Percentiles rank a stretch among this genome's conserved stretches.
These are phyloP conservation scores for Pestalotiopsis sp. DNA, from an alignment of 2,329 filamentous ascomycete genomes.

Conservation along the genomic window DNA sequence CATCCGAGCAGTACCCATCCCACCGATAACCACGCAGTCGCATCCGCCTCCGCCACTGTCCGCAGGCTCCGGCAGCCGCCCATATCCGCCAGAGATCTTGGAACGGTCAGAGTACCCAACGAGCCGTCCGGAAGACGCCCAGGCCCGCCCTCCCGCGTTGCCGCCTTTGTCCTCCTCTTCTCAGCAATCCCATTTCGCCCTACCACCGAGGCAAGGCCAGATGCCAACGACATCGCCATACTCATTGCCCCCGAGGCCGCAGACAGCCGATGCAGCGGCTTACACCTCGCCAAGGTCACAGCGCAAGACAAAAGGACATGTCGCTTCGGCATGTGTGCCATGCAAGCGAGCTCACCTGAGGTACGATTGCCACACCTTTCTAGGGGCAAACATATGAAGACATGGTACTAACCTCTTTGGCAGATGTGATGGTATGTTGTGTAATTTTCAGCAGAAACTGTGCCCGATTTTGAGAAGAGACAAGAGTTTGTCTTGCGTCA, in stretches of 20 bases:
- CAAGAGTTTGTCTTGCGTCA: slow-evolving; percentile 14
- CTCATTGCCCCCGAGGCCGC: slow-evolving; percentile 34
- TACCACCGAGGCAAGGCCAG: slow-evolving; percentile 36
- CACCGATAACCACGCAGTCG: slow-evolving; percentile 25
- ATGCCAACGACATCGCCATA: slow-evolving; percentile 30
- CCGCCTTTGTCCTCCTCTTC: slow-evolving; percentile 33
- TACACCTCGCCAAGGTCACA: slow-evolving; percentile 63
- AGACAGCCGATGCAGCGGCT: slow-evolving; percentile 46
- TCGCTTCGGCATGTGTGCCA: slow-evolving; percentile 82
- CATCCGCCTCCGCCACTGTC: slow-evolving; percentile 23
- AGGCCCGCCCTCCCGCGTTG: slow-evolving; percentile 36
- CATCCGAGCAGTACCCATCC: slow-evolving; percentile 35
- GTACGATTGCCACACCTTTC: slow-evolving; percentile 41
- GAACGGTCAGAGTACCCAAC: slow-evolving; percentile 45
- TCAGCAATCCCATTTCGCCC: slow-evolving; percentile 39
- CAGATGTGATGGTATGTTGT: slow-evolving; percentile 67
- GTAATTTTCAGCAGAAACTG: slow-evolving; percentile 4
- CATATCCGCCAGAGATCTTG: slow-evolving; percentile 40
- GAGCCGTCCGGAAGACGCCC: slow-evolving; percentile 40
- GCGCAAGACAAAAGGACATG: slow-evolving; percentile 77
- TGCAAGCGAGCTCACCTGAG: slow-evolving; percentile 83
- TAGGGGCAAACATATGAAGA: slow-evolving; percentile 14
- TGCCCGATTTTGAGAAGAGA: background rate
- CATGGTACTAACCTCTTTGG: slow-evolving; percentile 33
- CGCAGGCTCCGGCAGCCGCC: slow-evolving; percentile 31